Base-by-base conservation (phyloP, 2,329 filamentous ascomycete species). In the Fusarium brachygibbosum region DNA sequence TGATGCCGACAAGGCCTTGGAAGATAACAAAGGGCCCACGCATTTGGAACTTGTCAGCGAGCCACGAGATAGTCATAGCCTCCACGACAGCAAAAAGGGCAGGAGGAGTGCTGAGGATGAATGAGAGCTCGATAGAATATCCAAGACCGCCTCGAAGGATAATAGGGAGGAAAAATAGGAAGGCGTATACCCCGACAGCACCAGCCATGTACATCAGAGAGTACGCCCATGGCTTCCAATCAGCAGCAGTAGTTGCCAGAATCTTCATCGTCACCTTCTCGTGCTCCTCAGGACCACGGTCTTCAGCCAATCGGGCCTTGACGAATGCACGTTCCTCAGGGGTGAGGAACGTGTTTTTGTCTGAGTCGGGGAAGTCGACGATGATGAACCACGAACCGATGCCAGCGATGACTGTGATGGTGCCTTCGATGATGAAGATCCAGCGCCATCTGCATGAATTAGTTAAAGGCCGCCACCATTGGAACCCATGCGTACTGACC, bases 381-480 rank as follows among this genome's bases (percentile, higher is more conserved):
- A 69, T 69, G 40, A 69, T 63, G 28, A 69, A 69, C 66, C 66
- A 69, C 1, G 66, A 69, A 1, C 66, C 66, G 3, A 66, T 49
- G 5, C 66, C 66, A 0, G 66, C 61, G 5, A 69, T 2, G 1
- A 69, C 61, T 6, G 66, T 69, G 2, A 69, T 55, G 4, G 56
- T 53, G 13, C 66, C 66, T 17, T 69, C 66, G 1, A 69, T 17
- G n/a, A 69, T 69, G n/a, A 67, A 69, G 14, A 69, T 69, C 66
- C 66, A 67, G 1, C 66, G 51, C 66, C 66, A 69, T 31, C 65
- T 68, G 8, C 4, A 21, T 0, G 1, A 6, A 3, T 58, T 4
- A 55, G 49, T 12, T 0, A 2, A 0, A 6, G 6, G 5, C 9
- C 16, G 8, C 11, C 21, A 3, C 1, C n/a, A 7, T 0, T 3